Percentiles rank a stretch among this genome's conserved stretches.
These are phyloP conservation scores for Chlorophyllum brunneum DNA, from an alignment of 768 basidiomycete species.

Conservation along the genomic window DNA sequence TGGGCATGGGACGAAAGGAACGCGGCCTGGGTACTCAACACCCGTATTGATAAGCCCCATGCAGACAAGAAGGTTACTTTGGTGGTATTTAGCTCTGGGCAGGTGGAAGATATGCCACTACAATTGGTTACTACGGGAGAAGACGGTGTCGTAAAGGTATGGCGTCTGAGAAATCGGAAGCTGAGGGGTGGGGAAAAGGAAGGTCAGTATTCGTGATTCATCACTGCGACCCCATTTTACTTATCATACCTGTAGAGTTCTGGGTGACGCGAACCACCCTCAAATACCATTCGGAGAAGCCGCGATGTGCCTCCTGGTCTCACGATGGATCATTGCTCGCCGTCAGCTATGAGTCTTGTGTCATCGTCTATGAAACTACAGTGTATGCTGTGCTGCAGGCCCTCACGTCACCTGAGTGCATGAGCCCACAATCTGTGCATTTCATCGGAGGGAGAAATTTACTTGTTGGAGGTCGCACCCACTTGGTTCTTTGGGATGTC, in stretches of 20 bases:
- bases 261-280: conserved; percentile 82
- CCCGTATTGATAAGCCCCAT: conserved; percentile 87
- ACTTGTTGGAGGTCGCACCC: conserved; percentile 43
- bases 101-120: conserved; percentile 23
- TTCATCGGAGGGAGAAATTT: conserved; percentile 80
- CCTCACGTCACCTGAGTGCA: conserved; percentile 54
- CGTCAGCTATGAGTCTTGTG: conserved; percentile 58
- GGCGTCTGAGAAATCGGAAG: conserved; percentile 54
- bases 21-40: conserved; percentile 73
- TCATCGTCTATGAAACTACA: conserved; percentile 72
- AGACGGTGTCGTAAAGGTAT: conserved; percentile 77
- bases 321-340: conserved; percentile 84
- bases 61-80: conserved; percentile 58
- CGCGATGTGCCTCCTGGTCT: conserved; percentile 73
- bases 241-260: conserved; percentile 40
- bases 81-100: conserved; percentile 62
- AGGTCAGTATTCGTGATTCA: conserved; percentile 39
- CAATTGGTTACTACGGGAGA: conserved; percentile 71
- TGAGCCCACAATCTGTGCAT: conserved; percentile 37
- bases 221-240: neutral
- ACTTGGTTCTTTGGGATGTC: conserved; percentile 72
- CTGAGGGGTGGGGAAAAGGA: conserved; percentile 25
- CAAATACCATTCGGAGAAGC: conserved; percentile 62
- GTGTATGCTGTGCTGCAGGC: conserved; percentile 58
- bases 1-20: conserved; percentile 80